A percentile compares a stretch with the other conserved stretches of the same genome.
These are phyloP conservation scores for Bipolaris bicolor DNA, from an alignment of 2,329 filamentous ascomycete species.

Conservation along the genomic window DNA sequence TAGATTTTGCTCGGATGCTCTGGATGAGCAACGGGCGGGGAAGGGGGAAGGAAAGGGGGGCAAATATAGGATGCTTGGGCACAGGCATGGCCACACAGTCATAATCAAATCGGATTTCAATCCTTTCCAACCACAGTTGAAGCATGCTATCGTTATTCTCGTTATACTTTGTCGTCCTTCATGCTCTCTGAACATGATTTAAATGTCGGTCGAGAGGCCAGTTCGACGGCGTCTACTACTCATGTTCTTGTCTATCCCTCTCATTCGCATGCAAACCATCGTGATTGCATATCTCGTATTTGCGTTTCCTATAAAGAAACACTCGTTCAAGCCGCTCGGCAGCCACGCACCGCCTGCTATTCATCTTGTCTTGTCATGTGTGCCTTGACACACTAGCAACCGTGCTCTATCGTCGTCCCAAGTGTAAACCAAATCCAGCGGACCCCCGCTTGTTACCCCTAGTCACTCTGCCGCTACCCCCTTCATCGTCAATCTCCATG, in stretches of 20 bases:
- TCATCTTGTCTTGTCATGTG: background rate
- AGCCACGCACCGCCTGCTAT: background rate
- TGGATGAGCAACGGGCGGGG: constrained; percentile 8
- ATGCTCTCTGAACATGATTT: background rate
- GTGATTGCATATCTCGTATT: background rate
- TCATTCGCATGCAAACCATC: background rate
- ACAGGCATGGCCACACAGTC: constrained; percentile 1
- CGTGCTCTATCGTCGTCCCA: constrained; percentile 33
- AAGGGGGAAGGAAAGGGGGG: background rate
- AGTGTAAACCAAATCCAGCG: constrained; percentile 33
- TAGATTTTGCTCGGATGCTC: constrained; percentile 6
- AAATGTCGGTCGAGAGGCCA: background rate
- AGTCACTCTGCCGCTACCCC: constrained; percentile 29
- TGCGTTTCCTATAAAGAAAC: background rate
- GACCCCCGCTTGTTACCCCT: constrained; percentile 42
- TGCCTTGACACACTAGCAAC: background rate
- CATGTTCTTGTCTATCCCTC: background rate
- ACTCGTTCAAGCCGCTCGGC: background rate
- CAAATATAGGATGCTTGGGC: background rate
- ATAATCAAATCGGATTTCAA: constrained; percentile 4
- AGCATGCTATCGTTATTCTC: background rate
- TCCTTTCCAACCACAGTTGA: background rate
- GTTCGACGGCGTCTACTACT: background rate
- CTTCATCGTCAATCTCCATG: constrained; percentile 49
- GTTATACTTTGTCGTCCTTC: background rate